These are phyloP conservation scores for Acacia acuminata DNA, from an alignment of 306 rosid species.

Conservation along the genomic window DNA sequence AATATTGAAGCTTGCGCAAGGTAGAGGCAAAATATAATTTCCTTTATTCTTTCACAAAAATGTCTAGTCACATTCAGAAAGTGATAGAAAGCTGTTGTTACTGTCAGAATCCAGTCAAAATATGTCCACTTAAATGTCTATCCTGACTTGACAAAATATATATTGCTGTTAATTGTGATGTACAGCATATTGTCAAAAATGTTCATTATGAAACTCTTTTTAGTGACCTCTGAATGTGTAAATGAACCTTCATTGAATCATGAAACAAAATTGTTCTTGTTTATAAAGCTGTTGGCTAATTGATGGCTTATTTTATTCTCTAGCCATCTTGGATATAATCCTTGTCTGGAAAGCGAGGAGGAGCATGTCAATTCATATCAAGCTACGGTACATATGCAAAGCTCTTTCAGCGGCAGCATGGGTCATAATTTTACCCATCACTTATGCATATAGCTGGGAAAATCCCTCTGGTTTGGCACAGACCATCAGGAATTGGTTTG, in stretches of 20 bases:
- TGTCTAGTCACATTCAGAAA: not conserved
- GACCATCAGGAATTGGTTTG: constrained; percentile 89
- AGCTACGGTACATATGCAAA: constrained; percentile 80
- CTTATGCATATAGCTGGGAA: constrained; percentile 87
- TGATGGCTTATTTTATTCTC: constrained; percentile 35
- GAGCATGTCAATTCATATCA: constrained; percentile 73
- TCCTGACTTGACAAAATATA: not conserved
- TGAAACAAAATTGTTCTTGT: constrained; percentile 24
- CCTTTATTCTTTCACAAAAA: not conserved
- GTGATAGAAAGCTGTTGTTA: not conserved
- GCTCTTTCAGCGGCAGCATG: constrained; percentile 72
- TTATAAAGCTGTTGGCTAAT: constrained; percentile 30
- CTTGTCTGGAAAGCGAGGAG: constrained; percentile 91
- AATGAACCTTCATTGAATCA: constrained; percentile 18
- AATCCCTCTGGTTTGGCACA: constrained; percentile 82
- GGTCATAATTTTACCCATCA: constrained; percentile 88
- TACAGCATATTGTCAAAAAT: not conserved
- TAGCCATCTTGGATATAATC: constrained; percentile 83
- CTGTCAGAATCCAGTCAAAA: not conserved
- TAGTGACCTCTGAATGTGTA: not conserved
- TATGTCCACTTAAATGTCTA: not conserved
- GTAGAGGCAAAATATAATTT: constrained; percentile 42
- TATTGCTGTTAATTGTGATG: not conserved
- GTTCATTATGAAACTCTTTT: constrained; percentile 5
- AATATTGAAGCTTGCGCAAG: constrained; percentile 89